These are phyloP conservation scores for Candida schatavii DNA, from an alignment of 805 yeast species.

Conservation along the genomic window DNA sequence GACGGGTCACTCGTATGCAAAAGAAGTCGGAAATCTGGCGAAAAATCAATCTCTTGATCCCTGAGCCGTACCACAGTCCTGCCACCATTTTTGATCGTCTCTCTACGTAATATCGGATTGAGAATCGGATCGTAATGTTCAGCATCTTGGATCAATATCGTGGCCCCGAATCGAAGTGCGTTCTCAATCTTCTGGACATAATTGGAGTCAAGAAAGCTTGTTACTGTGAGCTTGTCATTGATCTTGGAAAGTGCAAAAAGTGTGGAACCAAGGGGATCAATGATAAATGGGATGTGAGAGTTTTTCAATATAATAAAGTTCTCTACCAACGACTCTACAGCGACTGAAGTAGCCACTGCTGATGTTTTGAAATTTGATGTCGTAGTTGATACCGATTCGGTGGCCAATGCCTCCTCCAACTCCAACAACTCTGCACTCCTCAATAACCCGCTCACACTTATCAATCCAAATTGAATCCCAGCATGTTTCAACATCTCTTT, in stretches of 20 bases:
- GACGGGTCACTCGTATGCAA: conserved; percentile 61
- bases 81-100: conserved; percentile 66
- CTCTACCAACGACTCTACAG: no score
- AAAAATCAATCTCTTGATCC: conserved; percentile 60
- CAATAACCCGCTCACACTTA: conserved; percentile 35
- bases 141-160: conserved; percentile 71
- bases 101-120: conserved; percentile 58
- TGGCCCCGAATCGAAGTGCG: conserved; percentile 79
- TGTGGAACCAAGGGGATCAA: conserved; percentile 67
- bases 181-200: conserved; percentile 72
- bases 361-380: neutral
- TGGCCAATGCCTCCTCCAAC: conserved; percentile 56
- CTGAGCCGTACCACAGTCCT: conserved; percentile 62
- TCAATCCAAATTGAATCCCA: conserved; percentile 40
- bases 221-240: conserved; percentile 40
- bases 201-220: conserved; percentile 71
- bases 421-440: conserved; percentile 36
- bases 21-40: conserved; percentile 58
- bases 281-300: conserved; percentile 49
- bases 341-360: conserved; percentile 55
- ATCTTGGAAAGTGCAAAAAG: conserved; percentile 36
- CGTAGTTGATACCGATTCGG: conserved; percentile 33
- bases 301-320: conserved; percentile 55
- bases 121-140: conserved; percentile 78
- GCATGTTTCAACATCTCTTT: conserved; percentile 27